These are phyloP conservation scores for Zygosaccharomyces gambellarensis DNA, from an alignment of 805 yeast genomes.

Conservation along the genomic window DNA sequence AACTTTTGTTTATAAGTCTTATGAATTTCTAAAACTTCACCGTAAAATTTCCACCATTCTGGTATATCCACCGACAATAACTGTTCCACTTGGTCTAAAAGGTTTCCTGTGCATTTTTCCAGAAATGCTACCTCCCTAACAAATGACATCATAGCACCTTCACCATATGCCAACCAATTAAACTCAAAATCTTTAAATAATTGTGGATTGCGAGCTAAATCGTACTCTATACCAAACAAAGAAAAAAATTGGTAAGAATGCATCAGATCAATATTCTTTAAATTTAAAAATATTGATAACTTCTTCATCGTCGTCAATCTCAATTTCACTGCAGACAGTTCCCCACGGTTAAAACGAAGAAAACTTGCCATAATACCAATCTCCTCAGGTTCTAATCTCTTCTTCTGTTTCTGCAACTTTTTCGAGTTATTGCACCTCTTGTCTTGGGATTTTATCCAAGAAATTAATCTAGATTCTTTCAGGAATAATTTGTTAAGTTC, in stretches of 20 bases:
- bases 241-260: constrained; percentile 8
- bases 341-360: constrained; percentile 23
- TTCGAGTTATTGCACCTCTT: constrained; percentile 2
- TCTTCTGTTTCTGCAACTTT: constrained; percentile 1
- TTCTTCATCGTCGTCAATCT: constrained; percentile 17
- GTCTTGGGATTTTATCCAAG: constrained; percentile 18
- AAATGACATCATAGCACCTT: constrained; percentile 8
- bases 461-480: constrained; percentile 12
- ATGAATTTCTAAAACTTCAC: constrained; percentile 38
- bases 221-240: constrained; percentile 1
- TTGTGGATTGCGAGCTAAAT: background rate
- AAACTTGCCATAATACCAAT: constrained; percentile 26
- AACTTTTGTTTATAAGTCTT: constrained; percentile 31
- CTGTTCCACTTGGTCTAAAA: constrained; percentile 32
- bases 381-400: constrained; percentile 27
- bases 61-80: constrained; percentile 35
- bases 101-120: constrained; percentile 17
- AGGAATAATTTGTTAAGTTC: constrained; percentile 7
- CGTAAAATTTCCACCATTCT: constrained; percentile 44
- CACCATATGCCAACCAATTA: constrained; percentile 1
- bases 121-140: constrained; percentile 16
- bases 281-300: constrained; percentile 17
- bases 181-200: background rate
- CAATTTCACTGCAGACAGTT: constrained; percentile 14
- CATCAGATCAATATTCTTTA: constrained; percentile 22